Evolutionary conservation across 257 asterid species (phyloP), one percentile per base, ranked within the genome.

Genomic region (Gentiana dahurica): DNA sequence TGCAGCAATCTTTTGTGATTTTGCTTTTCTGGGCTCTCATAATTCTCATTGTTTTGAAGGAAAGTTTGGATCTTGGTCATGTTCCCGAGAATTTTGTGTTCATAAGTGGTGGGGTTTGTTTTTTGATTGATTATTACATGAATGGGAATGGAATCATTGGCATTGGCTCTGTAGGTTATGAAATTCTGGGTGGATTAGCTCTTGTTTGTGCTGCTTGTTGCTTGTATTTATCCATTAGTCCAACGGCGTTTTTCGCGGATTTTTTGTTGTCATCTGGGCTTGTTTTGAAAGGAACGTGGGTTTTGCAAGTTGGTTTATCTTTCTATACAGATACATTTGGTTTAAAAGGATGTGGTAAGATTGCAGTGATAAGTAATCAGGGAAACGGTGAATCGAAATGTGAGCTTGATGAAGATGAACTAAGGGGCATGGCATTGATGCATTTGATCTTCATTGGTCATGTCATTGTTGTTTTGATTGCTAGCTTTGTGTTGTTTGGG

Each of bases 261-360:
- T 77, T 74, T 74, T 36, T 79, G 77, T 58, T 89, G 67, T 85
- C 92, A 1, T 81, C 70, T 34, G 86, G 83, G 53, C 60, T 86
- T 58, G 60, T 86, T 55, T 70, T 89, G 84, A 86, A 89, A 76
- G 91, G 87, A 12, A 76, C 79, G 64, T 89, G 97, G 95, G 85
- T 76, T 34, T 36, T 89, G 82, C 97, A 89, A 73, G 84, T 72
- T 62, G 97, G 95, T 1, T 54, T 89, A 49, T 79, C 87, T 1
- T 68, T 86, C 45, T 89, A 86, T 68, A 79, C 87, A 12, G 94
- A 83, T 71, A 52, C 70, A 12, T 83, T 89, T 67, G 66, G 73
- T 54, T 61, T 78, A 54, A 72, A 73, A 65, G 95, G 94, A 34
- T 89, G 97, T 78, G 70, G 62, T 4, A 81, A 78, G 71, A 69